Conservation (phyloP, 768 basidiomycete genomes). For the Naganishia randhawae region DNA sequence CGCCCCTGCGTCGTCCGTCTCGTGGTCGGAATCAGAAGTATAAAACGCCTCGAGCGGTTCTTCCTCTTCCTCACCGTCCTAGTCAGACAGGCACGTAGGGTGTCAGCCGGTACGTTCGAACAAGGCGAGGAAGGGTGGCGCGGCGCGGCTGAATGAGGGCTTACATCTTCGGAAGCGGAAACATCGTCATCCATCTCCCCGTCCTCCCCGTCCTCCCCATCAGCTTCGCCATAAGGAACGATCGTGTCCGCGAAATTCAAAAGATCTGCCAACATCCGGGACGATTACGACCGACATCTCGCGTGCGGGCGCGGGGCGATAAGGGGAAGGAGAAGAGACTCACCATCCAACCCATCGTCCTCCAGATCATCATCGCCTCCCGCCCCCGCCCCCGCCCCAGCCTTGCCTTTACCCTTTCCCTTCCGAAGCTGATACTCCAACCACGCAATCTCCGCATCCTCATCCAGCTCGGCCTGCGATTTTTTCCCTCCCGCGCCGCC, state of each 20-base stretch:
- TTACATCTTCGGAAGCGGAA: background rate
- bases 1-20: slow-evolving; percentile 33
- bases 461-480: slow-evolving; percentile 56
- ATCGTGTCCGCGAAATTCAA: slow-evolving; percentile 46
- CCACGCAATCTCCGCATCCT: slow-evolving; percentile 80
- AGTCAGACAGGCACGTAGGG: background rate
- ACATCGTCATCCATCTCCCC: slow-evolving; percentile 28
- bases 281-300: slow-evolving; percentile 55
- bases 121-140: background rate
- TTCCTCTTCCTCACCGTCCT: slow-evolving; percentile 30
- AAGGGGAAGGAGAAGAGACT: slow-evolving; percentile 25
- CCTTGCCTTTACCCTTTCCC: slow-evolving; percentile 51
- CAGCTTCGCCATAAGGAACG: slow-evolving; percentile 36
- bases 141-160: background rate
- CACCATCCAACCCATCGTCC: slow-evolving; percentile 82
- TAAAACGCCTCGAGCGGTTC: slow-evolving; percentile 28
- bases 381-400: slow-evolving; percentile 23
- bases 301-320: slow-evolving; percentile 6
- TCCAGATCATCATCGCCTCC: slow-evolving; percentile 51
- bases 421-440: slow-evolving; percentile 72
- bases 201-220: slow-evolving; percentile 43
- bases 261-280: slow-evolving; percentile 39
- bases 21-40: slow-evolving; percentile 23
- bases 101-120: background rate
- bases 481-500: background rate